A percentile compares a stretch with the other conserved stretches of the same genome.
Evolutionary conservation across 768 basidiomycete species (phyloP).

Genomic region (Naganishia onofrii): DNA sequence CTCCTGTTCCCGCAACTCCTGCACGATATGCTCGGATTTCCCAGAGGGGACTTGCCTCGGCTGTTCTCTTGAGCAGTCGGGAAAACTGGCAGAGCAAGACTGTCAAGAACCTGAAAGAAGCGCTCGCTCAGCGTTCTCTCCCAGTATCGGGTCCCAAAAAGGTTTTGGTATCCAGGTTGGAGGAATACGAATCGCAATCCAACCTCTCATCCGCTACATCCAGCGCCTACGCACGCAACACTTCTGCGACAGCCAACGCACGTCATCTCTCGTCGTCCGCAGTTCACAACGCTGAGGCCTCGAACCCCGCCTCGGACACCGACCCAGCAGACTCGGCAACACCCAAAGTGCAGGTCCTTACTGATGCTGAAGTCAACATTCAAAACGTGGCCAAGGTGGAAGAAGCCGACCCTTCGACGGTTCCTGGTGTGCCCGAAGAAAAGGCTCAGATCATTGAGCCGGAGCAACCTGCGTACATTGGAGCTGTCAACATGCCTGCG

Average conservation of each 20-base stretch:
- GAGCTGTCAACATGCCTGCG: conserved; percentile 40
- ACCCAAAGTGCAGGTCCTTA: conserved; percentile 32
- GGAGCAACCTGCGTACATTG: conserved; percentile 24
- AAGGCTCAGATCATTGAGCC: conserved; percentile 26
- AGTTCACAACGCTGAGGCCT: background rate
- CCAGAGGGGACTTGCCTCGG: conserved; percentile 42
- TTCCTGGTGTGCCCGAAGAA: conserved; percentile 47
- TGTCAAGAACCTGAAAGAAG: conserved; percentile 43
- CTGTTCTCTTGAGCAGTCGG: conserved; percentile 43
- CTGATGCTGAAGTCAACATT: conserved; percentile 24
- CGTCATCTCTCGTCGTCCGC: conserved; percentile 27
- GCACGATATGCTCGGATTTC: conserved; percentile 29
- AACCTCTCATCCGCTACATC: conserved; percentile 5
- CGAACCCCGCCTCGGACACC: conserved; percentile 4
- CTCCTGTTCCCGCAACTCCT: conserved; percentile 24
- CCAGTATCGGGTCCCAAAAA: conserved; percentile 60
- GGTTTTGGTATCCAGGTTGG: conserved; percentile 59
- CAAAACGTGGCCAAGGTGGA: conserved; percentile 19
- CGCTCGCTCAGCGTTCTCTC: conserved; percentile 44
- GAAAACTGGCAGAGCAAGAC: conserved; percentile 49
- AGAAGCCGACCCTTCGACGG: conserved; percentile 27
- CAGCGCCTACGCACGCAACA: conserved; percentile 2
- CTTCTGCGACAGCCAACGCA: conserved; percentile 44
- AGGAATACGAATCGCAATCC: conserved; percentile 52
- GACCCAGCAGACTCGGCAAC: conserved; percentile 38